phyloP scores from a whole-genome alignment of 2,329 filamentous ascomycete genomes.

The Talaromyces sp. region DNA sequence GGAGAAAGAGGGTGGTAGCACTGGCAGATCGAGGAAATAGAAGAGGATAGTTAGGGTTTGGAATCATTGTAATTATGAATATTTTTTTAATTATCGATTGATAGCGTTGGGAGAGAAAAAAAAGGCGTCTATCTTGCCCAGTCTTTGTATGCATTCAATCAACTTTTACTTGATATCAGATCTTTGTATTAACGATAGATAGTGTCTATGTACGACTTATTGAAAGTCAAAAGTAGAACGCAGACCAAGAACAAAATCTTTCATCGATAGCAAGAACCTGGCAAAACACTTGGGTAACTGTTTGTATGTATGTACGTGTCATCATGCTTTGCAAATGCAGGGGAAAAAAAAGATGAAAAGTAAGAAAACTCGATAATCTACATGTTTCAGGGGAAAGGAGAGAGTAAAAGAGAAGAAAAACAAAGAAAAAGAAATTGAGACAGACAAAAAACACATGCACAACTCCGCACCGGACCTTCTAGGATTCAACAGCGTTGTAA shows the following conservation, averaged over 20 bases:
- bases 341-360: conserved; percentile 1
- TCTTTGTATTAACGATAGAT: neutral
- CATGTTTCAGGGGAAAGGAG: neutral
- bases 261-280: neutral
- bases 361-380: conserved; percentile 8
- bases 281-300: neutral
- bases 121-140: neutral
- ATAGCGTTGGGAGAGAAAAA: neutral
- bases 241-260: neutral
- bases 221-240: neutral
- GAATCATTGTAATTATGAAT: no score
- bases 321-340: conserved; percentile 1
- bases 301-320: conserved; percentile 8
- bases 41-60: neutral
- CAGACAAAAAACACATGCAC: neutral
- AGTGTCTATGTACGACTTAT: neutral
- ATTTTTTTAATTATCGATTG: neutral
- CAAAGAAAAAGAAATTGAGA: no score
- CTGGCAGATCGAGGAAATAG: neutral
- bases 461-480: neutral
- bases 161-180: neutral
- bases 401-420: neutral
- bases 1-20: conserved; percentile 12
- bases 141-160: neutral
- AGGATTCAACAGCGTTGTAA: neutral